These are phyloP conservation scores for Boeremia lycopersici DNA, from an alignment of 2,329 filamentous ascomycete species.

Conservation along the genomic window DNA sequence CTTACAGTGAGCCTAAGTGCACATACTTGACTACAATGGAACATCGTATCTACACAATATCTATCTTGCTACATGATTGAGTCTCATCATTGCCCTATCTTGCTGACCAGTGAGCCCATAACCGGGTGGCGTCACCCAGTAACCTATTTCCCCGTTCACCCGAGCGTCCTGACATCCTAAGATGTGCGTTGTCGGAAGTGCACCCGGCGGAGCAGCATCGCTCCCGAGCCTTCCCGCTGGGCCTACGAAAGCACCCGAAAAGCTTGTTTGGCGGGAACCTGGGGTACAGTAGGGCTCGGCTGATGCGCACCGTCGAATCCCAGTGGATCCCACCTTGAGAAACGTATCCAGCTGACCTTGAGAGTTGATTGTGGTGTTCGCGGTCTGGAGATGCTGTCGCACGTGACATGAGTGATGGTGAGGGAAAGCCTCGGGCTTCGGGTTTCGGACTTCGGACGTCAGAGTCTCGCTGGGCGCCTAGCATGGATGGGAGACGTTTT, in stretches of 20 bases:
- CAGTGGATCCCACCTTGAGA: background rate
- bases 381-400: background rate
- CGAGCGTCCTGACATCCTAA: background rate
- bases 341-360: background rate
- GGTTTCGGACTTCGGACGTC: too few species aligned
- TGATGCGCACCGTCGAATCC: background rate
- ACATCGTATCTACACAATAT: background rate
- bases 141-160: background rate
- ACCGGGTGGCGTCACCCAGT: background rate
- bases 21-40: conserved; percentile 8
- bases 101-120: background rate
- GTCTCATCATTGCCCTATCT: too few species aligned
- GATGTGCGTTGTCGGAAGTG: background rate
- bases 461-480: too few species aligned
- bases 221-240: conserved; percentile 2
- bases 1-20: background rate
- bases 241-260: conserved; percentile 10
- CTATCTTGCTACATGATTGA: background rate
- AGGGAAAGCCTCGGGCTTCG: too few species aligned
- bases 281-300: background rate
- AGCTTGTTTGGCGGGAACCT: background rate
- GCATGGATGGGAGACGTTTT: too few species aligned
- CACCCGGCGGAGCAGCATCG: background rate
- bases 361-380: background rate
- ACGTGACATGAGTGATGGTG: background rate